Evolutionary conservation across 371 early-diverging fungal genomes (phyloP).

Genomic region (Mortierella sp.): DNA sequence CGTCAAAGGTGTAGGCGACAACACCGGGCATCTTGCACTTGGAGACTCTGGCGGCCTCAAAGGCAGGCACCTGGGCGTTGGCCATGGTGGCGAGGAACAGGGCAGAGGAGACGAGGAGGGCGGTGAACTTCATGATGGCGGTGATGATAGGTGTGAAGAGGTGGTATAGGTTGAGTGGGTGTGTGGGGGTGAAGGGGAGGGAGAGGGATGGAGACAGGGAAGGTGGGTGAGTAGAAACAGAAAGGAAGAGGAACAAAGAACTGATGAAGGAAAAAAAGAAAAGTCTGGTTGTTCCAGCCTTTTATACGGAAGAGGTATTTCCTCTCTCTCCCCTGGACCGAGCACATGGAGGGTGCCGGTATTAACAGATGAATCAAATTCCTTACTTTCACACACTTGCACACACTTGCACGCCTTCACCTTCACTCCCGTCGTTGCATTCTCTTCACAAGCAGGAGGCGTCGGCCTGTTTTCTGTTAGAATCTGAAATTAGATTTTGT

Average conservation of each 20-base stretch:
- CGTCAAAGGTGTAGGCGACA: constrained; percentile 74
- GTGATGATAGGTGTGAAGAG: constrained; percentile 8
- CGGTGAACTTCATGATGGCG: constrained; percentile 43
- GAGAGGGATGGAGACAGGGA: neutral
- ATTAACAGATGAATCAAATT: neutral
- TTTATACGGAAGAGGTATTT: neutral
- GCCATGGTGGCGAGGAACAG: constrained; percentile 41
- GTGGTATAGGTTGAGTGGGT: neutral
- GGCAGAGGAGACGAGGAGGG: constrained; percentile 45
- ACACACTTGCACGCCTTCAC: too few relatives aligned
- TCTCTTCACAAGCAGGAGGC: neutral
- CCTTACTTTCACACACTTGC: too few relatives aligned
- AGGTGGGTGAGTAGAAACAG: neutral
- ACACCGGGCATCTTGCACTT: constrained; percentile 62
- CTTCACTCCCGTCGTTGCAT: neutral
- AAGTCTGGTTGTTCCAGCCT: neutral
- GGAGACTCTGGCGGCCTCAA: constrained; percentile 41
- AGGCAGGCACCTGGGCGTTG: constrained; percentile 27
- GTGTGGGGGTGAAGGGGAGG: neutral
- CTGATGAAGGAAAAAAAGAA: neutral
- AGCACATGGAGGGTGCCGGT: neutral
- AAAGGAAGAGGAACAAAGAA: neutral
- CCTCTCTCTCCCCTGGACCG: too few relatives aligned
- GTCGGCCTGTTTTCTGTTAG: neutral
- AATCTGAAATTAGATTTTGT: neutral